Conservation (phyloP, 257 asterid genomes). For the Cordia subcordata region DNA sequence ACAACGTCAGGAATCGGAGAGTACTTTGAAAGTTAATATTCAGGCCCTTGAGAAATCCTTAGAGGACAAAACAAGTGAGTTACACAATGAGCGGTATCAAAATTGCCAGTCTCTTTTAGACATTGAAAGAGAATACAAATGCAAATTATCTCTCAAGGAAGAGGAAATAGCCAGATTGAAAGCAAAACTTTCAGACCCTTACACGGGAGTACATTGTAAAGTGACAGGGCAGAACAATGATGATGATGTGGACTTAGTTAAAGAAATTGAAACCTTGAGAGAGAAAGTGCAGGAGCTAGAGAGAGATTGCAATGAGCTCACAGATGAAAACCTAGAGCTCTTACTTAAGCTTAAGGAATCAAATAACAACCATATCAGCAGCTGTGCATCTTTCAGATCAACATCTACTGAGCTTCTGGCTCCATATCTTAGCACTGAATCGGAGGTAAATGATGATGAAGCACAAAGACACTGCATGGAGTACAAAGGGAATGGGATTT, state of each 20-base stretch:
- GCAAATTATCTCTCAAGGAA: conserved; percentile 39
- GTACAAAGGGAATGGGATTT: conserved; percentile 14
- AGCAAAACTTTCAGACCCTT: conserved; percentile 25
- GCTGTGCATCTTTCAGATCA: conserved; percentile 38
- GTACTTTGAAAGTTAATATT: conserved; percentile 30
- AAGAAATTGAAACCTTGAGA: conserved; percentile 48
- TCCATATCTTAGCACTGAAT: conserved; percentile 37
- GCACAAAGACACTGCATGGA: conserved; percentile 29
- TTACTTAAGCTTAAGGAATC: conserved; percentile 70
- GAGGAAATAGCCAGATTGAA: conserved; percentile 43
- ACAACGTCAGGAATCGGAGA: conserved; percentile 46
- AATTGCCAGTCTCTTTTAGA: conserved; percentile 28
- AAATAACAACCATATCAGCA: conserved; percentile 17
- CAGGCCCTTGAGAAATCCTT: conserved; percentile 38
- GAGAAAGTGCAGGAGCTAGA: conserved; percentile 68
- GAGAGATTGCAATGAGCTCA: conserved; percentile 76
- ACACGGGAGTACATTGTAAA: conserved; percentile 12
- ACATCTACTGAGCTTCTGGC: conserved; percentile 35
- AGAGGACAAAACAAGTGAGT: conserved; percentile 36
- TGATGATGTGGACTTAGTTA: conserved; percentile 23
- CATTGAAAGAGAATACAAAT: conserved; percentile 32
- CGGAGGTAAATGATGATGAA: conserved; percentile 54
- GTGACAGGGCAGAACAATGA: conserved; percentile 17
- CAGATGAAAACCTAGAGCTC: conserved; percentile 83
- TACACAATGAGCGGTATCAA: conserved; percentile 37